phyloP scores from a whole-genome alignment of 225 moss, liverwort and hornwort species.

The Pseudoscleropodium purum region DNA sequence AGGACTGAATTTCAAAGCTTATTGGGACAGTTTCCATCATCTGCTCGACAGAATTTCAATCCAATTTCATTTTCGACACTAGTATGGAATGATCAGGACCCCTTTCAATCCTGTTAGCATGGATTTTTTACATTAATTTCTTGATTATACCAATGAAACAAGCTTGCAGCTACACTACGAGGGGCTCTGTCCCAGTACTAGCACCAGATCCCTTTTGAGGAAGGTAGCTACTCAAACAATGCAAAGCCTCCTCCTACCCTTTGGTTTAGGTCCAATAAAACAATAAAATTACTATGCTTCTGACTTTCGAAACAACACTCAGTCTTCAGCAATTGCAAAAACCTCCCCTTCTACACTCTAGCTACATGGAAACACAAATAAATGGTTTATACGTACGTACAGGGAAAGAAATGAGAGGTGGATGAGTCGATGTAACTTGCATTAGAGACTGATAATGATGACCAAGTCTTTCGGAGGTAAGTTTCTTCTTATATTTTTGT shows the following conservation, averaged over 20 bases:
- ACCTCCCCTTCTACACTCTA: not conserved
- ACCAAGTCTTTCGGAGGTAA: not conserved
- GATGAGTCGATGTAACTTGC: not conserved
- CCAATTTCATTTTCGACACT: not conserved
- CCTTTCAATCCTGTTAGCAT: not conserved
- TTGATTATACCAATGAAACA: not conserved
- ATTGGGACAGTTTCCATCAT: not conserved
- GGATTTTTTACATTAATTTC: not conserved
- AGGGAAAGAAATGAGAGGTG: not conserved
- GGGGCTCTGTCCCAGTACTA: not conserved
- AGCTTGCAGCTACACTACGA: not conserved
- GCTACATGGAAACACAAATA: not conserved
- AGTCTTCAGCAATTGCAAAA: not conserved
- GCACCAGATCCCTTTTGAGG: not conserved
- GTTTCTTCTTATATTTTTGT: too few relatives aligned
- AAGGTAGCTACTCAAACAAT: not conserved
- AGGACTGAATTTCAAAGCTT: not conserved
- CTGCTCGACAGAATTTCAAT: not conserved
- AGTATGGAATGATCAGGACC: not conserved
- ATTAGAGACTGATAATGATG: not conserved
- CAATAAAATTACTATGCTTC: not conserved
- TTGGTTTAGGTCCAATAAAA: not conserved
- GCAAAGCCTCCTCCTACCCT: not conserved
- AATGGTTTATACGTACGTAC: too few relatives aligned
- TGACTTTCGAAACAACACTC: not conserved